Conservation (phyloP, 2,329 filamentous ascomycete genomes). For the Calonectria multiphialidica region DNA sequence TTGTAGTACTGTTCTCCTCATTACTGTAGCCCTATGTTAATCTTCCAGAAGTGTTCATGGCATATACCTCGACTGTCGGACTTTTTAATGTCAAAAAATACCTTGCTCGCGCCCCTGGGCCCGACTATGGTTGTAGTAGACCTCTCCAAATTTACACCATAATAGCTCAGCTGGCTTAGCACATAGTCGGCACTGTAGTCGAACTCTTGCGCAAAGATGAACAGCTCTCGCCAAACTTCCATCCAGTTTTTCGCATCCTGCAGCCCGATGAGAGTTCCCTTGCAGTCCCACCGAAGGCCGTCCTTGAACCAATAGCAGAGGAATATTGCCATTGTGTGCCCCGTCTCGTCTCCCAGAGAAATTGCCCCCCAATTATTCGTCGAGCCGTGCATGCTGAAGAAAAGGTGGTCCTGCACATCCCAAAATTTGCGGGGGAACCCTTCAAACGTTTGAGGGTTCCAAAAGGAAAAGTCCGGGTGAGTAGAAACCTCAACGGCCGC, state of each 20-base stretch:
- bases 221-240: conserved; percentile 4
- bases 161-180: neutral
- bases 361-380: conserved; percentile 5
- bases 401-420: conserved; percentile 11
- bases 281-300: neutral
- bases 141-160: neutral
- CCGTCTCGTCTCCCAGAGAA: neutral
- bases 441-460: neutral
- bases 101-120: neutral
- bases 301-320: conserved; percentile 4
- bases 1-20: too few relatives aligned
- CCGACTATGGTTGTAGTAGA: neutral
- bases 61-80: neutral
- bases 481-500: neutral
- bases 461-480: neutral
- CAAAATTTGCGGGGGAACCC: conserved; percentile 12
- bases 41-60: conserved; percentile 9
- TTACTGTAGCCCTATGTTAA: neutral
- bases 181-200: conserved; percentile 1
- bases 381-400: conserved; percentile 13
- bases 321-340: neutral
- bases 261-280: neutral
- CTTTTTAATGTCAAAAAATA: conserved; percentile 15
- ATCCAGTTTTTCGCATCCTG: neutral
- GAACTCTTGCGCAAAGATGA: neutral